Evolutionary conservation across 768 basidiomycete species (phyloP), one percentile per base, ranked within the genome.

Genomic region (Leucocoprinus leucothites): DNA sequence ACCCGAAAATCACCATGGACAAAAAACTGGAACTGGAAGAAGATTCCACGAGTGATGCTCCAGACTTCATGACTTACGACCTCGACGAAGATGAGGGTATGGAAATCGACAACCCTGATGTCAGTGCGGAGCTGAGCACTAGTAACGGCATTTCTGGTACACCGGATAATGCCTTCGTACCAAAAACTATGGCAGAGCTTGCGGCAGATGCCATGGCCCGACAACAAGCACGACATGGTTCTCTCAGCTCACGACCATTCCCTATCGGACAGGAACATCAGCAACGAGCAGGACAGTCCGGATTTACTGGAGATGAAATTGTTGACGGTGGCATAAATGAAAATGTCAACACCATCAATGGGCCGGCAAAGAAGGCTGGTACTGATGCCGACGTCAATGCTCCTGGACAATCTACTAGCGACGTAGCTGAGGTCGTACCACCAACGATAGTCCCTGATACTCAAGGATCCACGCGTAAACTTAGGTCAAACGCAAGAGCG

Each of bases 51-150:
- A 38, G 46, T 52, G 57, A 47, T 16, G 54, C 54, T 7, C 64
- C 57, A 3, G 69, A 72, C 36, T 66, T 64, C 48, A 53, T 58
- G 21, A 72, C 71, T 0, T 73, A 73, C 56, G 70, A 75, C 55
- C 61, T 75, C 6, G 73, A 71, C 6, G 57, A 60, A 19, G 51
- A 60, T 2, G 44, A 44, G 31, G 48, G 35, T 13, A 45, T 47
- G 19, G 22, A 45, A 34, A 24, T 26, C 36, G 43, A 26, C 28
- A 40, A 38, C 42, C 28, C 42, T 48, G 28, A 18, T 13, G 48
- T 40, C 16, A 13, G 44, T n/a, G 16, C 38, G 38, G 16, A 31
- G 31, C 5, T 31, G 31, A 31, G 11, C 31, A 31, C 31, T 31
- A 5, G 11, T 31, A 31, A 31, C 3, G 45, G 55, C n/a, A 41